Evolutionary conservation across 202 grass and related monocot species (phyloP).

Genomic region (Schoenoplectus tabernaemontani): DNA sequence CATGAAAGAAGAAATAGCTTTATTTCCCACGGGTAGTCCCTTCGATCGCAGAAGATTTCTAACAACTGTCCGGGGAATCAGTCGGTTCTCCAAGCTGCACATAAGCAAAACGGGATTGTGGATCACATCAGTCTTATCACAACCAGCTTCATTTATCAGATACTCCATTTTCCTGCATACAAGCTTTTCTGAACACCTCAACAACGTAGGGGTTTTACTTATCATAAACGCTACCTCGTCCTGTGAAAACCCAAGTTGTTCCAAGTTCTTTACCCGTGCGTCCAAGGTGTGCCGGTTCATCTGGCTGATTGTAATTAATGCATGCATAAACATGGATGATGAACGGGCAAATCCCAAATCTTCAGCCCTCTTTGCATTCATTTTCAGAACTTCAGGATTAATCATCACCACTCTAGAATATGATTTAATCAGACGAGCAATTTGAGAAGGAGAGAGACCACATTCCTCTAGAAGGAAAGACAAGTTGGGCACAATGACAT

Average conservation of each 20-base stretch:
- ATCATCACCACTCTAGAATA: slow-evolving; percentile 12
- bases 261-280: slow-evolving; percentile 1
- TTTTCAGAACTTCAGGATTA: slow-evolving; percentile 7
- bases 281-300: not conserved
- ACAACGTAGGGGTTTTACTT: slow-evolving; percentile 9
- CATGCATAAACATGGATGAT: slow-evolving; percentile 9
- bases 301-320: not conserved
- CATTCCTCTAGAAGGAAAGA: slow-evolving; percentile 22
- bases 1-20: not conserved
- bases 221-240: slow-evolving; percentile 8
- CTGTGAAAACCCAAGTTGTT: slow-evolving; percentile 25
- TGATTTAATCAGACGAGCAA: not conserved
- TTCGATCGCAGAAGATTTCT: slow-evolving; percentile 27
- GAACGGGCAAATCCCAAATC: slow-evolving; percentile 6
- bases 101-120: slow-evolving; percentile 17
- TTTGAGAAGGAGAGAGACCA: slow-evolving; percentile 8
- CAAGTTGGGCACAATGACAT: slow-evolving; percentile 28
- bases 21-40: not conserved
- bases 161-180: slow-evolving; percentile 10
- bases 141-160: slow-evolving; percentile 20
- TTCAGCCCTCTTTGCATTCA: slow-evolving; percentile 9
- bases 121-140: slow-evolving; percentile 10
- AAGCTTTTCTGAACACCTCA: not conserved
- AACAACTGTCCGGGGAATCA: slow-evolving; percentile 21
- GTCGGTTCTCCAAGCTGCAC: slow-evolving; percentile 30